Conservation (phyloP, 2,329 filamentous ascomycete genomes). For the Xylariales sp. region DNA sequence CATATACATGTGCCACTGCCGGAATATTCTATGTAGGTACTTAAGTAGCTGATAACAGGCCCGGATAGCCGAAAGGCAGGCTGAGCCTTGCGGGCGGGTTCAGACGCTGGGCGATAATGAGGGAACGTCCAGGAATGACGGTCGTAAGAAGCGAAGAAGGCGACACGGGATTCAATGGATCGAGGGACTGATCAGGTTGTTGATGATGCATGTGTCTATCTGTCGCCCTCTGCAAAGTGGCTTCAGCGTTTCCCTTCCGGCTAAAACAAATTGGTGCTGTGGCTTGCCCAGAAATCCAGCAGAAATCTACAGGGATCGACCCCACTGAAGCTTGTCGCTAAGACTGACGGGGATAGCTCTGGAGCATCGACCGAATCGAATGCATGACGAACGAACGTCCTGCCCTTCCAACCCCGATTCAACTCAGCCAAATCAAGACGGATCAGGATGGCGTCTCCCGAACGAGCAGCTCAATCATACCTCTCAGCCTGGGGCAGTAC, state of each 20-base stretch:
- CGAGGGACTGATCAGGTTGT: not conserved
- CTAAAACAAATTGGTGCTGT: not conserved
- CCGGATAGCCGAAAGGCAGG: no score
- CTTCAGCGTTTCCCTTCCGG: constrained; percentile 1
- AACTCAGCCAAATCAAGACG: no score
- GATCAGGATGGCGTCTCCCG: no score
- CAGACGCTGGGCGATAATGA: no score
- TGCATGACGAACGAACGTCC: no score
- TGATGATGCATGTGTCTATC: not conserved
- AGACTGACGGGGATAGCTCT: not conserved
- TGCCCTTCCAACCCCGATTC: no score
- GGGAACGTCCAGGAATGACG: no score
- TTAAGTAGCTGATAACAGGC: no score
- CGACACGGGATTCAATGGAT: not conserved
- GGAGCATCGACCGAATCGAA: no score
- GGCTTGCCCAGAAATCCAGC: constrained; percentile 2
- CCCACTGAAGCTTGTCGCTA: constrained; percentile 1
- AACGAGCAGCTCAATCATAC: constrained; percentile 27
- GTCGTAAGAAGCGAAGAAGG: not conserved
- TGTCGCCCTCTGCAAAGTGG: constrained; percentile 6
- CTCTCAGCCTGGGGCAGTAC: constrained; percentile 47
- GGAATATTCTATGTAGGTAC: no score
- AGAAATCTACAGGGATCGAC: not conserved
- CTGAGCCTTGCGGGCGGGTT: no score
- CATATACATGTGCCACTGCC: no score